A percentile compares a stretch with the other conserved stretches of the same genome.
phyloP scores from a whole-genome alignment of 2,329 filamentous ascomycete species.

The Colletotrichum simmondsii region DNA sequence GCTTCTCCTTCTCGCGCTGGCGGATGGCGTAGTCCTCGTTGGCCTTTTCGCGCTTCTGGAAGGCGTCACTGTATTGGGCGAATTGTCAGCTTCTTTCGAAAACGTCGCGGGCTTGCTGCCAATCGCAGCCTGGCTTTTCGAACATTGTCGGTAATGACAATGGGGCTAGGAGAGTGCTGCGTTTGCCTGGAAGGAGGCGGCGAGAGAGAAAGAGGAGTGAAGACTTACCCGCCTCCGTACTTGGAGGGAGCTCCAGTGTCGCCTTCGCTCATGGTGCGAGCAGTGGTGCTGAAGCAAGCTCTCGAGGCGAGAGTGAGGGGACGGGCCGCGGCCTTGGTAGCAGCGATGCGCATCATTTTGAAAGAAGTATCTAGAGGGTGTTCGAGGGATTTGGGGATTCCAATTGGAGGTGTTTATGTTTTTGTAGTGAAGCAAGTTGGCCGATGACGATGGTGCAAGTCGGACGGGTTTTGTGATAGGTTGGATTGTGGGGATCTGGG shows the following conservation, averaged over 20 bases:
- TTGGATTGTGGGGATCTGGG: slow-evolving; percentile 16
- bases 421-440: slow-evolving; percentile 5
- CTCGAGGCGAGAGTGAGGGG: slow-evolving; percentile 60
- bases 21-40: slow-evolving; percentile 87
- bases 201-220: too few relatives aligned
- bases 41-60: slow-evolving; percentile 91
- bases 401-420: slow-evolving; percentile 12
- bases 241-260: slow-evolving; percentile 73
- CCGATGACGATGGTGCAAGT: slow-evolving; percentile 31
- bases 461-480: slow-evolving; percentile 32
- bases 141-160: too few relatives aligned
- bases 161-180: too few relatives aligned
- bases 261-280: slow-evolving; percentile 74
- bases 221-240: slow-evolving; percentile 65
- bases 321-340: slow-evolving; percentile 65
- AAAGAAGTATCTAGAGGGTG: slow-evolving; percentile 30
- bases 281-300: slow-evolving; percentile 72
- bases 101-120: too few relatives aligned
- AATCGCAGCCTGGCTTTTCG: not conserved
- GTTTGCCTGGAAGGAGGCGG: too few relatives aligned
- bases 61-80: slow-evolving; percentile 76
- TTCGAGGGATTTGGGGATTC: slow-evolving; percentile 27
- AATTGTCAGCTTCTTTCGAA: slow-evolving; percentile 30
- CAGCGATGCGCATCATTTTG: slow-evolving; percentile 75
- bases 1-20: slow-evolving; percentile 91